These are phyloP conservation scores for Penicillium pulvis DNA, from an alignment of 495 filamentous ascomycete species.

Conservation along the genomic window DNA sequence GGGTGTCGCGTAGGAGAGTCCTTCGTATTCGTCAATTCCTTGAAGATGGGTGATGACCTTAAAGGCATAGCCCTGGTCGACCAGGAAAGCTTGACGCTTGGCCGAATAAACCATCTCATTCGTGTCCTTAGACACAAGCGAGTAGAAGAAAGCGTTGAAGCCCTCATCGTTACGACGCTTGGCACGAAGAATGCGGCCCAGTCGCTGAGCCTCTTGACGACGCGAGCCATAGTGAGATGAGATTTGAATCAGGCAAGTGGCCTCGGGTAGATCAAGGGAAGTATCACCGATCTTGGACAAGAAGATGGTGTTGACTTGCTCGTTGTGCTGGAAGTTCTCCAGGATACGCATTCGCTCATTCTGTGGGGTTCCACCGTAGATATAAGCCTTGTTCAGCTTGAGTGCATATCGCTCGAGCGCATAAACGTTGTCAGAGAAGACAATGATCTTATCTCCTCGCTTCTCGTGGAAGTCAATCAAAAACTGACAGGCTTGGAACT, in stretches of 20 bases:
- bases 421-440: slow-evolving; percentile 98
- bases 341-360: slow-evolving; percentile 85
- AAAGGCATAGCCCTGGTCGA: slow-evolving; percentile 98
- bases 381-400: slow-evolving; percentile 85
- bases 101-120: slow-evolving; percentile 98
- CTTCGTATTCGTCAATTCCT: slow-evolving; percentile 81
- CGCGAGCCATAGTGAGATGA: slow-evolving; percentile 98
- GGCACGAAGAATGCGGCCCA: slow-evolving; percentile 92
- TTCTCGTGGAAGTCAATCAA: slow-evolving; percentile 97
- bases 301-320: slow-evolving; percentile 92
- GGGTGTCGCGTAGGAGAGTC: slow-evolving; percentile 77
- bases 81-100: slow-evolving; percentile 95
- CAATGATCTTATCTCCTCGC: slow-evolving; percentile 96
- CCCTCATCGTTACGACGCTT: slow-evolving; percentile 98
- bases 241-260: slow-evolving; percentile 97
- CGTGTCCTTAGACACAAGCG: slow-evolving; percentile 93
- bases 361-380: slow-evolving; percentile 88
- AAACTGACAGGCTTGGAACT: slow-evolving; percentile 96
- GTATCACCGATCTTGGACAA: slow-evolving; percentile 98
- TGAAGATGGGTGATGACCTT: slow-evolving; percentile 97
- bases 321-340: slow-evolving; percentile 96
- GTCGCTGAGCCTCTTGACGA: slow-evolving; percentile 92
- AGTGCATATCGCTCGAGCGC: slow-evolving; percentile 83
- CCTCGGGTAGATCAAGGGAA: slow-evolving; percentile 93
- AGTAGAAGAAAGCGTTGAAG: slow-evolving; percentile 99